phyloP scores from a whole-genome alignment of 129 eudicot species.

The Centella asiatica region DNA sequence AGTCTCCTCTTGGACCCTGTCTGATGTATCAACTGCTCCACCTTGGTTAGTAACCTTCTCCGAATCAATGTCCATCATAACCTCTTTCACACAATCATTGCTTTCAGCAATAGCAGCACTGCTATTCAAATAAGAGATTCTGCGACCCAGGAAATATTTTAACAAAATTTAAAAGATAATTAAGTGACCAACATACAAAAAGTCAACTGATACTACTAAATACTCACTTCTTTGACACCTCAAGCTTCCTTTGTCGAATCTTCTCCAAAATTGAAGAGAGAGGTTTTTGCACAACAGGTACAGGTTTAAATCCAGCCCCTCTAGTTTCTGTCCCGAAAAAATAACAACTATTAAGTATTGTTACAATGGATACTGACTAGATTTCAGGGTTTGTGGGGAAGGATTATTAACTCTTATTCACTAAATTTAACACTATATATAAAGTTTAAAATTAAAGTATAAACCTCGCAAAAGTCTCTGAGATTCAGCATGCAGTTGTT shows the following conservation, averaged over 20 bases:
- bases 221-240: slow-evolving; percentile 60
- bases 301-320: slow-evolving; percentile 67
- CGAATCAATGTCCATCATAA: slow-evolving; percentile 22
- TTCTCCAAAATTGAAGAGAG: slow-evolving; percentile 74
- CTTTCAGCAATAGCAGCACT: slow-evolving; percentile 18
- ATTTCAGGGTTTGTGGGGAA: no score
- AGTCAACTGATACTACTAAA: neutral
- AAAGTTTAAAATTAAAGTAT: slow-evolving; percentile 6
- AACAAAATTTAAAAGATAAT: slow-evolving; percentile 1
- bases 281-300: slow-evolving; percentile 65
- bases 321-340: slow-evolving; percentile 39
- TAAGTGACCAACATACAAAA: neutral
- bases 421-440: neutral
- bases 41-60: slow-evolving; percentile 17
- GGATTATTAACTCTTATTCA: no score
- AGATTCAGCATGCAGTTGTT: slow-evolving; percentile 78
- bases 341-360: neutral
- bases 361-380: no score
- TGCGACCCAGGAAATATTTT: slow-evolving; percentile 13
- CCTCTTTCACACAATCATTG: slow-evolving; percentile 19
- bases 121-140: slow-evolving; percentile 17
- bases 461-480: slow-evolving; percentile 81
- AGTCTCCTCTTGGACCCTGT: slow-evolving; percentile 21
- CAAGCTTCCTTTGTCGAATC: slow-evolving; percentile 75
- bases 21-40: slow-evolving; percentile 17